Conservation (phyloP, 1,139 yeast genomes). For the Sugiyamaella grinbergsii region DNA sequence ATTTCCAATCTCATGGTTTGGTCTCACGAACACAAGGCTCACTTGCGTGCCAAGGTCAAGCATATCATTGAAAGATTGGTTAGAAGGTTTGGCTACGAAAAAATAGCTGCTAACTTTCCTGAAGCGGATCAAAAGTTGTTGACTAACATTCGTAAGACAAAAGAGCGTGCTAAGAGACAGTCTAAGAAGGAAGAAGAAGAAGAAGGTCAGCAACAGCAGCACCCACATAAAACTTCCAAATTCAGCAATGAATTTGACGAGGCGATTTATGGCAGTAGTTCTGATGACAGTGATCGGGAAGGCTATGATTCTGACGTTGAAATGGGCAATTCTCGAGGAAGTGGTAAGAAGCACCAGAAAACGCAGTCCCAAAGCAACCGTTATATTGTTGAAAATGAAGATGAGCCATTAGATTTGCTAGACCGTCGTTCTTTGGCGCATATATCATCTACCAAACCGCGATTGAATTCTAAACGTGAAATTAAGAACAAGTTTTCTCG, state of each 20-base stretch:
- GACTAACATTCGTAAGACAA: conserved; percentile 79
- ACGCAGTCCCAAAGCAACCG: conserved; percentile 41
- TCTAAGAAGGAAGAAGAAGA: conserved; percentile 46
- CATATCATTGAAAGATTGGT: conserved; percentile 89
- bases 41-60: conserved; percentile 87
- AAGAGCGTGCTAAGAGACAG: conserved; percentile 81
- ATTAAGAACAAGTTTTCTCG: conserved; percentile 53
- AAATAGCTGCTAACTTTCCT: conserved; percentile 78
- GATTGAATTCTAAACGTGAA: conserved; percentile 45
- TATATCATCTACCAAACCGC: conserved; percentile 82
- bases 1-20: conserved; percentile 77
- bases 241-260: conserved; percentile 86
- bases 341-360: conserved; percentile 41
- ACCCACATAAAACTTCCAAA: conserved; percentile 36
- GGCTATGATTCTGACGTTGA: conserved; percentile 40
- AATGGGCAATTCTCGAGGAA: conserved; percentile 12
- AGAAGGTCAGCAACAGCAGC: conserved; percentile 10
- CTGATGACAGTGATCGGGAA: conserved; percentile 45
- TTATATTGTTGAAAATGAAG: conserved; percentile 75
- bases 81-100: conserved; percentile 85
- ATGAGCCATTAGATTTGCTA: conserved; percentile 84
- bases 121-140: conserved; percentile 83
- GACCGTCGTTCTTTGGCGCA: conserved; percentile 84
- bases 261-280: conserved; percentile 56
- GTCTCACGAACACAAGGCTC: conserved; percentile 96